These are phyloP conservation scores for Lipomyces lipofer DNA, from an alignment of 805 yeast genomes.

Conservation along the genomic window DNA sequence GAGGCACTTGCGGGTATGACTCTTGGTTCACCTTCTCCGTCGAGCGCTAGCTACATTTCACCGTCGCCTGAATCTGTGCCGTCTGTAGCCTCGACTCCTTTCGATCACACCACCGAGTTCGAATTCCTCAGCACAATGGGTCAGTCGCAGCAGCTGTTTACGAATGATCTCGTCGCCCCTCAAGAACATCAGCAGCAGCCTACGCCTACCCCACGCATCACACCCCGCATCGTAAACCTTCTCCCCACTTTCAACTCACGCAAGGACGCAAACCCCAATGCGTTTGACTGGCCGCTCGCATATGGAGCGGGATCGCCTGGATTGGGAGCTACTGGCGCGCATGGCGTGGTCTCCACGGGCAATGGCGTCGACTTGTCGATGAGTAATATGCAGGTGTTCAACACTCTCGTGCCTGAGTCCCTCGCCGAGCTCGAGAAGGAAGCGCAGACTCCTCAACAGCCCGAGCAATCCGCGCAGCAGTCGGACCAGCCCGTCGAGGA, in stretches of 20 bases:
- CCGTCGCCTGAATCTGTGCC: background rate
- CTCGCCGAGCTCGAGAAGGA: slow-evolving; percentile 36
- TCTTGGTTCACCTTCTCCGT: slow-evolving; percentile 12
- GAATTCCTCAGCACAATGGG: background rate
- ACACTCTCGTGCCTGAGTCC: slow-evolving; percentile 31
- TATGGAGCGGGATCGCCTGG: slow-evolving; percentile 12
- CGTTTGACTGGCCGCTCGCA: slow-evolving; percentile 33
- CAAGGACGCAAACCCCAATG: slow-evolving; percentile 30
- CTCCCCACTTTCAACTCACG: slow-evolving; percentile 26
- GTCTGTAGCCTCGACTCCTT: background rate
- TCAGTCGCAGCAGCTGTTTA: background rate
- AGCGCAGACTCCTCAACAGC: slow-evolving; percentile 4
- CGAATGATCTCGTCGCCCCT: background rate
- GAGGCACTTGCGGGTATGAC: slow-evolving; percentile 20
- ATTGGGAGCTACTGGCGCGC: slow-evolving; percentile 3
- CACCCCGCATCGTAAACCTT: slow-evolving; percentile 29
- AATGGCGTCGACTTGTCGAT: background rate
- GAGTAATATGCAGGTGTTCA: slow-evolving; percentile 31
- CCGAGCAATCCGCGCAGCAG: slow-evolving; percentile 3
- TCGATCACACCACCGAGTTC: slow-evolving; percentile 4
- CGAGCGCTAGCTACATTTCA: slow-evolving; percentile 1
- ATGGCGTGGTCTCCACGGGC: background rate
- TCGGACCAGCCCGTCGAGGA: no score
- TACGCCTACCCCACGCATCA: slow-evolving; percentile 13
- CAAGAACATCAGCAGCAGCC: slow-evolving; percentile 8